Conservation (phyloP, 164 flowering plant genomes). For the Brasenia schreberi region DNA sequence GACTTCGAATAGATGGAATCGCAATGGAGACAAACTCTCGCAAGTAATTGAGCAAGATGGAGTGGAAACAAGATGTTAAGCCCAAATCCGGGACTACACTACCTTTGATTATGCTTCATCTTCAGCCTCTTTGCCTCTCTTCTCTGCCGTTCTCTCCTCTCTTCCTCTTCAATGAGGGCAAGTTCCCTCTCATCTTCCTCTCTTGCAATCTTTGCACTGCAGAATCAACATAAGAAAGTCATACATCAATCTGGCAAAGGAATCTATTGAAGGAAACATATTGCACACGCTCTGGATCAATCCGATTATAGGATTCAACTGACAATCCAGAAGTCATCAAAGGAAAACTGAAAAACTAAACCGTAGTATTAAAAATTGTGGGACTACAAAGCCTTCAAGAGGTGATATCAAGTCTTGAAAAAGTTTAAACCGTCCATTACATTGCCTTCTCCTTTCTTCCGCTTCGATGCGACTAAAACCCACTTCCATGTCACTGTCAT, state of each 20-base stretch:
- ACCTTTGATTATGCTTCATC: slow-evolving; percentile 9
- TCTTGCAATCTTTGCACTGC: slow-evolving; percentile 53
- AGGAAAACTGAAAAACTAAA: no score
- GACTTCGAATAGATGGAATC: no score
- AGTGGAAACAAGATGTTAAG: no score
- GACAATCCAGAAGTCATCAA: background rate
- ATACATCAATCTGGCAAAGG: background rate
- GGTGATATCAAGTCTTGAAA: no score
- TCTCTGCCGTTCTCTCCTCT: slow-evolving; percentile 41
- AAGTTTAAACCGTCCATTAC: slow-evolving; percentile 4
- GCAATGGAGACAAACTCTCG: no score
- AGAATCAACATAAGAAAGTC: background rate
- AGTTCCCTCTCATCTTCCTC: slow-evolving; percentile 67
- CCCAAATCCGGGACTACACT: background rate
- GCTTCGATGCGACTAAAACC: slow-evolving; percentile 48
- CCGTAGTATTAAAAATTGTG: no score
- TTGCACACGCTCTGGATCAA: background rate
- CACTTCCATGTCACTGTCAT: slow-evolving; percentile 86
- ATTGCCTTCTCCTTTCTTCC: slow-evolving; percentile 71
- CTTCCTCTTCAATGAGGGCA: slow-evolving; percentile 64
- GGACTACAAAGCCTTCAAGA: no score
- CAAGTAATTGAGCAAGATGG: no score
- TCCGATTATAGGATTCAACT: background rate
- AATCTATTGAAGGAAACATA: background rate
- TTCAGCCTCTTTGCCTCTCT: slow-evolving; percentile 50